Conservation (phyloP, 2,329 filamentous ascomycete genomes). For the Sporothrix sp. region DNA sequence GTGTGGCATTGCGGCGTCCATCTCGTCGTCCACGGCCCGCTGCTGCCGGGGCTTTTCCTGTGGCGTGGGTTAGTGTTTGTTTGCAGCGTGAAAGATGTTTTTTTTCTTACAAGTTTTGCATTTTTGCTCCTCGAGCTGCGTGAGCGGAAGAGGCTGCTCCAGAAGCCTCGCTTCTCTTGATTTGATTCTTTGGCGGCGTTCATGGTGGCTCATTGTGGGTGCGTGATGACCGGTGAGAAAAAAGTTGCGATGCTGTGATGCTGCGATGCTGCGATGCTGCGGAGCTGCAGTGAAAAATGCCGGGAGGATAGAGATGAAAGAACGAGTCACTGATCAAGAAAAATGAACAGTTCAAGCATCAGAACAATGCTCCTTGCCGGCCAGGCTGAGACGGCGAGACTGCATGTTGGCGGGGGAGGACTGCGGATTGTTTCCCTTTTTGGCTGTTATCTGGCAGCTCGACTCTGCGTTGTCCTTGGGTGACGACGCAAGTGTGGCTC, state of each 20-base stretch:
- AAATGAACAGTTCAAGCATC: no score
- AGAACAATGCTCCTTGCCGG: no score
- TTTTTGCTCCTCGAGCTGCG: constrained; percentile 31
- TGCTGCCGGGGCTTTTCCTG: constrained; percentile 26
- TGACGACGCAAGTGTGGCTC: background rate
- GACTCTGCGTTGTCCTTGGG: constrained; percentile 3
- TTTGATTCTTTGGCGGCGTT: constrained; percentile 29
- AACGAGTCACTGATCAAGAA: no score
- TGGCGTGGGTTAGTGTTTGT: constrained; percentile 15
- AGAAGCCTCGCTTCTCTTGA: constrained; percentile 37
- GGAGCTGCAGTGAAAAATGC: no score
- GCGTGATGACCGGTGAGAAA: no score
- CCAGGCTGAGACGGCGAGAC: no score
- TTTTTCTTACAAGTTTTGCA: constrained; percentile 30
- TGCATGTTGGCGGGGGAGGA: no score
- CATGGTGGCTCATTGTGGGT: constrained; percentile 15
- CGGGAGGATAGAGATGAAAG: no score
- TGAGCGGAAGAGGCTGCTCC: constrained; percentile 38
- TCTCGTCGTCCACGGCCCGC: constrained; percentile 16
- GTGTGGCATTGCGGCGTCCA: constrained; percentile 22
- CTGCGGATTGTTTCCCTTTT: no score
- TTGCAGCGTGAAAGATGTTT: no score
- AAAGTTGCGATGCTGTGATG: no score
- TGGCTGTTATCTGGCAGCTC: background rate
- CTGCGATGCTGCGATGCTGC: no score